A percentile compares a stretch with the other conserved stretches of the same genome.
These are phyloP conservation scores for Boletus bicolor DNA, from an alignment of 768 basidiomycete genomes.

Conservation along the genomic window DNA sequence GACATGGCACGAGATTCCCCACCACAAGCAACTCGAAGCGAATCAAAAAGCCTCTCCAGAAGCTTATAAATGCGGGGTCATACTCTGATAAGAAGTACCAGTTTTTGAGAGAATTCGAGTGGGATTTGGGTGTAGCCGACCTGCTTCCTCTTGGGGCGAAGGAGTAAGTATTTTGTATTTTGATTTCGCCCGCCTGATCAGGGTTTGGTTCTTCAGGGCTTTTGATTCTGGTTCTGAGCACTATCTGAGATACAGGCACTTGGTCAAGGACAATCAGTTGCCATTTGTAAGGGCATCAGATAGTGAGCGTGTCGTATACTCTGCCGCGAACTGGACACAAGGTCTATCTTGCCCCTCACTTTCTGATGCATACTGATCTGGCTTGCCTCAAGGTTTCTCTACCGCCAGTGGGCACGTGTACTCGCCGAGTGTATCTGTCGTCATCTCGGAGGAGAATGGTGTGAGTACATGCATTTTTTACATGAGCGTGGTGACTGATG, in stretches of 20 bases:
- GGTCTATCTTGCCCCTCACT: conserved; percentile 35
- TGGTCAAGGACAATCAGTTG: conserved; percentile 42
- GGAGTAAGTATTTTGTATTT: conserved; percentile 44
- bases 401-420: conserved; percentile 45
- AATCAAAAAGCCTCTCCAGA: conserved; percentile 49
- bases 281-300: conserved; percentile 56
- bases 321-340: conserved; percentile 67
- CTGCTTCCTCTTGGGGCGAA: conserved; percentile 65
- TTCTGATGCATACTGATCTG: background rate
- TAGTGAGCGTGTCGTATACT: conserved; percentile 57
- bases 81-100: conserved; percentile 45
- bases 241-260: conserved; percentile 50
- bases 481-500: background rate
- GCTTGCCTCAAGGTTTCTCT: conserved; percentile 51
- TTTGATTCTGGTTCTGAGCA: conserved; percentile 50
- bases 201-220: conserved; percentile 32
- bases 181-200: background rate
- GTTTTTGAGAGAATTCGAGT: conserved; percentile 61
- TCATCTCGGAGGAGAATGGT: conserved; percentile 44
- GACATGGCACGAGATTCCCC: conserved; percentile 79
- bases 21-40: conserved; percentile 44
- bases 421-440: conserved; percentile 49
- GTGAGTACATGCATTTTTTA: conserved; percentile 34
- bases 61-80: conserved; percentile 46
- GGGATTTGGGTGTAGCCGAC: conserved; percentile 53